Conservation (phyloP, 176 grass and related monocot genomes). For the Rhynchospora pubera region DNA sequence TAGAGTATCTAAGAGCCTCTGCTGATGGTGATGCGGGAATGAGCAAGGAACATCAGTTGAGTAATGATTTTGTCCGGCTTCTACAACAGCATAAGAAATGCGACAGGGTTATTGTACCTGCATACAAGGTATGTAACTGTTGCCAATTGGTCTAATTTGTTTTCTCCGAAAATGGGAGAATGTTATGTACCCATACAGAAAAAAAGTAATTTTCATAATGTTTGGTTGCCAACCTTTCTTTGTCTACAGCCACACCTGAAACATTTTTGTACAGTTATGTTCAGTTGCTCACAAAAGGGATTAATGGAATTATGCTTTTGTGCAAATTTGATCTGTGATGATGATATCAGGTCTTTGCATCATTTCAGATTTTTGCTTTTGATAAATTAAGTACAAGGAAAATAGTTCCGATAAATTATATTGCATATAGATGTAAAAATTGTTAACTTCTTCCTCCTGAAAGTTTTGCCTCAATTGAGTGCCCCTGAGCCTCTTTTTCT, state of each 20-base stretch:
- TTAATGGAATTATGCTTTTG: not conserved
- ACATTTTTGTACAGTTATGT: not conserved
- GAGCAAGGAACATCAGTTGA: constrained; percentile 51
- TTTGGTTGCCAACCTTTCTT: not conserved
- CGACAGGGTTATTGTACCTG: constrained; percentile 69
- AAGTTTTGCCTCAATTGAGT: not conserved
- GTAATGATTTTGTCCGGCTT: constrained; percentile 72
- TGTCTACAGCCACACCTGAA: constrained; percentile 9
- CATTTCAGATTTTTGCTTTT: not conserved
- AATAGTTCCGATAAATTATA: not conserved
- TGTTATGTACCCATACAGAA: constrained; percentile 6
- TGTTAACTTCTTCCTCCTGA: not conserved
- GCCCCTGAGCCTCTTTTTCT: not conserved
- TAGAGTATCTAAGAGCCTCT: constrained; percentile 68
- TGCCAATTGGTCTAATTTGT: not conserved
- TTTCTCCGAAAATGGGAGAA: not conserved
- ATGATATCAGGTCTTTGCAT: not conserved
- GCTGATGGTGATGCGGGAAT: constrained; percentile 34
- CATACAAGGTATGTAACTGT: constrained; percentile 56
- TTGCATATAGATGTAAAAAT: not conserved
- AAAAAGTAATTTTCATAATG: not conserved
- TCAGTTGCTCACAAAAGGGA: not conserved
- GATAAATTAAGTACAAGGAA: not conserved
- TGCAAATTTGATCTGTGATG: not conserved
- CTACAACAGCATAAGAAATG: constrained; percentile 64